A percentile compares a stretch with the other conserved stretches of the same genome.
These are phyloP conservation scores for Aaosphaeria pasadenensis DNA, from an alignment of 2,329 filamentous ascomycete species.

Conservation along the genomic window DNA sequence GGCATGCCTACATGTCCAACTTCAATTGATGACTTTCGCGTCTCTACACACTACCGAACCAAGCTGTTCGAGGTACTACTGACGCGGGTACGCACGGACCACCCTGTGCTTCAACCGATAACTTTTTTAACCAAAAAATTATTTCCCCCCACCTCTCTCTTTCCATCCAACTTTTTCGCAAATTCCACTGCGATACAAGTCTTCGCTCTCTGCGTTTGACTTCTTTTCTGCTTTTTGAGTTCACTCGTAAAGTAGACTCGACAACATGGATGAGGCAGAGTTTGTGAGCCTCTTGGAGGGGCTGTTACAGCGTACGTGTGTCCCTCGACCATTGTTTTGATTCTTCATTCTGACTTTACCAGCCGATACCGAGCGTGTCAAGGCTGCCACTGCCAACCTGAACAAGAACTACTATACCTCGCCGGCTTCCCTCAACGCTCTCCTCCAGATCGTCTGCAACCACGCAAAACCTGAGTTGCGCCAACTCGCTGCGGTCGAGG, in stretches of 20 bases:
- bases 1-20: no score
- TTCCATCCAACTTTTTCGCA: not conserved
- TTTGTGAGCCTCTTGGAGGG: slow-evolving; percentile 85
- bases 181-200: not conserved
- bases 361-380: slow-evolving; percentile 76
- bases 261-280: slow-evolving; percentile 72
- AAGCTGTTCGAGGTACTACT: no score
- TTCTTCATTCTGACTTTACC: slow-evolving; percentile 32
- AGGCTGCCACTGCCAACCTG: slow-evolving; percentile 83
- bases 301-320: slow-evolving; percentile 75
- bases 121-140: no score
- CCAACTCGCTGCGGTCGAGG: slow-evolving; percentile 90
- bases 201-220: not conserved
- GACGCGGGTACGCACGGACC: no score
- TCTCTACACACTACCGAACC: no score
- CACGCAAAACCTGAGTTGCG: slow-evolving; percentile 70
- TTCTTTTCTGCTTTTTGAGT: slow-evolving; percentile 12
- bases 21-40: no score
- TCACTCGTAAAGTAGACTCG: not conserved
- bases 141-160: no score
- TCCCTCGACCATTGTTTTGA: slow-evolving; percentile 3
- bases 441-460: slow-evolving; percentile 84
- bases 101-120: no score
- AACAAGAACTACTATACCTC: slow-evolving; percentile 92
- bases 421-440: slow-evolving; percentile 76